phyloP scores from a whole-genome alignment of 192 early-diverging fungal species.

The Backusella luteola region DNA sequence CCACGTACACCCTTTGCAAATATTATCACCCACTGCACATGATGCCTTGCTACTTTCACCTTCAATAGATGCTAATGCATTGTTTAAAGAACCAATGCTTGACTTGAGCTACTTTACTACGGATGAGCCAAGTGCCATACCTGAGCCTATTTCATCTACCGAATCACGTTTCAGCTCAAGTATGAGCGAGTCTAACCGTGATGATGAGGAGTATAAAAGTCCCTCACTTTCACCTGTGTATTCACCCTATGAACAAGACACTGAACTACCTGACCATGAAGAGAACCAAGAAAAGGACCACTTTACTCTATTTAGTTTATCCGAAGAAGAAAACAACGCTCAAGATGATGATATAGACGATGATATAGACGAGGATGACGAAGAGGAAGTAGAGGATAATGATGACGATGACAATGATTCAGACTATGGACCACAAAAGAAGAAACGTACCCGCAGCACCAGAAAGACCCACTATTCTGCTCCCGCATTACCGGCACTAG shows the following conservation, averaged over 20 bases:
- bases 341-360: not conserved
- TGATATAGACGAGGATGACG: conserved; percentile 2
- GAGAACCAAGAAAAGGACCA: not conserved
- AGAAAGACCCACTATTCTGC: conserved; percentile 4
- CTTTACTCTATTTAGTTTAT: not conserved
- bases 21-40: conserved; percentile 10
- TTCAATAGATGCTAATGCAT: not conserved
- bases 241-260: not conserved
- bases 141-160: not conserved
- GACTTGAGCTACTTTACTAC: not conserved
- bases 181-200: conserved; percentile 3
- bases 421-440: conserved; percentile 10
- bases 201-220: conserved; percentile 3
- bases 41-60: not conserved
- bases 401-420: conserved; percentile 14
- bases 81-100: conserved; percentile 7
- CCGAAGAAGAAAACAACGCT: not conserved
- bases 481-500: not conserved
- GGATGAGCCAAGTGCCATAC: not conserved
- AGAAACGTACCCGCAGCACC: not conserved
- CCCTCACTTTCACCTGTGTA: conserved; percentile 6
- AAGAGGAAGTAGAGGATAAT: not conserved
- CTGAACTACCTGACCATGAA: not conserved
- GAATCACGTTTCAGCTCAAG: not conserved
- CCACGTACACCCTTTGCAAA: conserved; percentile 14